phyloP scores from a whole-genome alignment of 345 rosid species.

The Linum usitatissimum region DNA sequence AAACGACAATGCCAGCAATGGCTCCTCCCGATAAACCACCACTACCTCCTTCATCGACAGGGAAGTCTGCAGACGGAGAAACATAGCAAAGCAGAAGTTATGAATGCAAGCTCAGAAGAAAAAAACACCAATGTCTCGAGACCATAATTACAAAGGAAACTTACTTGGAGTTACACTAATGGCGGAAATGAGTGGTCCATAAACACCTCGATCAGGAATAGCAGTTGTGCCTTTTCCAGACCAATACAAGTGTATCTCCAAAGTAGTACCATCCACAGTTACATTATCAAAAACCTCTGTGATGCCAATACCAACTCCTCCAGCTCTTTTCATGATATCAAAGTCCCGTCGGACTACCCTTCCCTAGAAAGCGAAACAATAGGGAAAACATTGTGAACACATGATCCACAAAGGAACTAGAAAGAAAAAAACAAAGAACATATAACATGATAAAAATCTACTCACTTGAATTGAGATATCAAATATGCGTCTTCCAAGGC shows the following conservation, averaged over 20 bases:
- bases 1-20: conserved; percentile 53
- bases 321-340: conserved; percentile 59
- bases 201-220: conserved; percentile 52
- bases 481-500: conserved; percentile 62
- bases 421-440: neutral
- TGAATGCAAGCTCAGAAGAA: neutral
- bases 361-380: conserved; percentile 36
- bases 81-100: neutral
- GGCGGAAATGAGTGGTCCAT: conserved; percentile 89
- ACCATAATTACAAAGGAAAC: conserved; percentile 13
- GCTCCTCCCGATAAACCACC: conserved; percentile 51
- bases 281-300: conserved; percentile 20
- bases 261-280: conserved; percentile 44
- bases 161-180: conserved; percentile 64
- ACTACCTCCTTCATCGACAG: conserved; percentile 38
- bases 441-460: neutral
- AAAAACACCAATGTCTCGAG: neutral
- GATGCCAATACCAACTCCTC: conserved; percentile 48
- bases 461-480: conserved; percentile 77
- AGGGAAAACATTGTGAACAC: neutral
- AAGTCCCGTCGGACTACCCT: conserved; percentile 37
- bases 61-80: conserved; percentile 35
- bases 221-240: conserved; percentile 66
- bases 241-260: conserved; percentile 76
- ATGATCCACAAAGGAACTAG: neutral